Conservation (phyloP, 495 filamentous ascomycete species). For the Talaromyces ruber region DNA sequence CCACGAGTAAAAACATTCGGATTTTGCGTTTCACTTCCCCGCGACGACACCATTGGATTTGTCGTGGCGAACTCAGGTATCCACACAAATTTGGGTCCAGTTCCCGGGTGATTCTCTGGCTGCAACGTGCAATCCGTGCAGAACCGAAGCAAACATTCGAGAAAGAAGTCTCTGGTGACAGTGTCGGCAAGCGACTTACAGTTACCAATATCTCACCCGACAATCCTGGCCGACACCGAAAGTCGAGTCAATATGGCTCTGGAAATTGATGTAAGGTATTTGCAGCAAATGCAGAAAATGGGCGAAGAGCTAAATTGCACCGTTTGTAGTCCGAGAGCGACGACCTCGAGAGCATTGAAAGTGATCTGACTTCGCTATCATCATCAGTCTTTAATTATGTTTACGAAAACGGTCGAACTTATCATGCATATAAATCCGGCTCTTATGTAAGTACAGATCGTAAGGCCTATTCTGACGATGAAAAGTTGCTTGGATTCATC, state of each 20-base stretch:
- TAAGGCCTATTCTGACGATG: neutral
- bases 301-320: neutral
- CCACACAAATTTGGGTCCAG: neutral
- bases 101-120: neutral
- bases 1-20: neutral
- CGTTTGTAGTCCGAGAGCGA: neutral
- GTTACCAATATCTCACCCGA: neutral
- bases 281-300: neutral
- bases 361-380: conserved; percentile 16
- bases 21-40: neutral
- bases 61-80: neutral
- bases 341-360: conserved; percentile 2
- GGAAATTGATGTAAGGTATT: neutral
- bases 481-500: neutral
- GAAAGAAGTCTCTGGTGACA: neutral
- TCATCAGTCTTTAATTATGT: conserved; percentile 15
- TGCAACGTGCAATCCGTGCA: neutral
- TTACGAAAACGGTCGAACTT: conserved; percentile 21
- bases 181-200: neutral
- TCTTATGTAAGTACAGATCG: neutral
- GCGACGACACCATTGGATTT: neutral
- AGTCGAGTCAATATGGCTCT: neutral
- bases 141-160: neutral
- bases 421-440: conserved; percentile 14
- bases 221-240: neutral